phyloP scores from a whole-genome alignment of 352 stramenopile genomes.

The Ophiocytium majus region DNA sequence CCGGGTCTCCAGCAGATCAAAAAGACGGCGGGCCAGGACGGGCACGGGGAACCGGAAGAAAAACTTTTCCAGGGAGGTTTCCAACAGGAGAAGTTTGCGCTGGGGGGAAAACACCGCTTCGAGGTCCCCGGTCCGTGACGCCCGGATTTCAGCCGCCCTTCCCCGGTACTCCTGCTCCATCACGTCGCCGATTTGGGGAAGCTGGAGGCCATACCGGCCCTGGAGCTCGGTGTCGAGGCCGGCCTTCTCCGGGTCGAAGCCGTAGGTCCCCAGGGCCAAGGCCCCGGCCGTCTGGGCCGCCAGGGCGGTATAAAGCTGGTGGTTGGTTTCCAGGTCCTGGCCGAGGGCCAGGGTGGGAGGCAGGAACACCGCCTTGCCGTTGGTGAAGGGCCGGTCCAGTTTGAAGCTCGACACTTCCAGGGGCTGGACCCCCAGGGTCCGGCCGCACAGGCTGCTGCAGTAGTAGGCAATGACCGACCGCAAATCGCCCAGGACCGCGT shows the following conservation, averaged over 20 bases:
- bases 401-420: too few species aligned
- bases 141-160: not conserved
- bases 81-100: not conserved
- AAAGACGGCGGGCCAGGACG: not conserved
- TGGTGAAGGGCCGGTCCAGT: too few species aligned
- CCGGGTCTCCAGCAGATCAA: not conserved
- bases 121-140: too few species aligned
- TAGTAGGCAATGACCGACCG: too few species aligned
- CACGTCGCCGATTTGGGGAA: not conserved
- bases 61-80: too few species aligned
- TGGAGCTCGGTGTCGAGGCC: not conserved
- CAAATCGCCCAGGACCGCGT: too few species aligned
- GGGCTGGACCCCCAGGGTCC: too few species aligned
- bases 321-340: not conserved
- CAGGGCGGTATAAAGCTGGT: not conserved
- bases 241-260: not conserved
- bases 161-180: not conserved
- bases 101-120: not conserved
- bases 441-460: too few species aligned
- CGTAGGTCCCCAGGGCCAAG: not conserved
- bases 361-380: not conserved
- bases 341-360: not conserved
- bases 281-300: not conserved
- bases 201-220: not conserved
- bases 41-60: conserved; percentile 1